phyloP scores from a whole-genome alignment of 306 rosid species.

The Fragaria vesca region DNA sequence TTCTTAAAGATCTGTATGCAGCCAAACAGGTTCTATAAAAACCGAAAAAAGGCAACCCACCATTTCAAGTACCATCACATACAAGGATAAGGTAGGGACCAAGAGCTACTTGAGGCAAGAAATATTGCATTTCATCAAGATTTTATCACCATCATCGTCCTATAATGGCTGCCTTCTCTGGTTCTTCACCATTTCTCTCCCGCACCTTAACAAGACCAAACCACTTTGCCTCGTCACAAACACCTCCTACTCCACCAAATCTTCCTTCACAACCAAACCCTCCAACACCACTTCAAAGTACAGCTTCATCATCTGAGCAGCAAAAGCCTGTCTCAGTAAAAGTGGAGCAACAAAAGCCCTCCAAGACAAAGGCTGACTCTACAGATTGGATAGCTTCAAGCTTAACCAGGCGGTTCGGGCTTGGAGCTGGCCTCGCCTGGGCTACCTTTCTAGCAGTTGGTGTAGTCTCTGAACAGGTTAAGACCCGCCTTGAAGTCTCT shows the following conservation, averaged over 20 bases:
- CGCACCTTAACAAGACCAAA: constrained; percentile 59
- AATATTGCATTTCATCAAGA: constrained; percentile 17
- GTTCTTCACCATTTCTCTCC: constrained; percentile 64
- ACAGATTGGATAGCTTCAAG: constrained; percentile 90
- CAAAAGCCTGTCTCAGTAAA: constrained; percentile 31
- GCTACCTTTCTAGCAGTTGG: constrained; percentile 80
- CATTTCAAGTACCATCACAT: constrained; percentile 23
- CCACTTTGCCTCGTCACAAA: constrained; percentile 54
- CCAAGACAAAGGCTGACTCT: constrained; percentile 55
- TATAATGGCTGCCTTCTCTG: constrained; percentile 76
- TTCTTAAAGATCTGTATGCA: background rate
- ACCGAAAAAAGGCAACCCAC: constrained; percentile 14
- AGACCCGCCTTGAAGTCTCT: constrained; percentile 90
- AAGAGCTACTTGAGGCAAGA: constrained; percentile 8
- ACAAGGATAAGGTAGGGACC: constrained; percentile 48
- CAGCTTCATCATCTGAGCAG: constrained; percentile 43
- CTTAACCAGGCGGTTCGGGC: constrained; percentile 80
- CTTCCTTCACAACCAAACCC: constrained; percentile 50
- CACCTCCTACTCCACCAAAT: constrained; percentile 41
- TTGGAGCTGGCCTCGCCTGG: constrained; percentile 98
- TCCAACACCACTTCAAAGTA: constrained; percentile 33
- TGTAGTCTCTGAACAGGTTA: constrained; percentile 86
- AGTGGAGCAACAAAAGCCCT: constrained; percentile 44
- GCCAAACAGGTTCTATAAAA: constrained; percentile 13
- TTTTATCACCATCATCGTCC: constrained; percentile 8